Conservation (phyloP, 2,329 filamentous ascomycete genomes). For the Fusarium liriodendri region DNA sequence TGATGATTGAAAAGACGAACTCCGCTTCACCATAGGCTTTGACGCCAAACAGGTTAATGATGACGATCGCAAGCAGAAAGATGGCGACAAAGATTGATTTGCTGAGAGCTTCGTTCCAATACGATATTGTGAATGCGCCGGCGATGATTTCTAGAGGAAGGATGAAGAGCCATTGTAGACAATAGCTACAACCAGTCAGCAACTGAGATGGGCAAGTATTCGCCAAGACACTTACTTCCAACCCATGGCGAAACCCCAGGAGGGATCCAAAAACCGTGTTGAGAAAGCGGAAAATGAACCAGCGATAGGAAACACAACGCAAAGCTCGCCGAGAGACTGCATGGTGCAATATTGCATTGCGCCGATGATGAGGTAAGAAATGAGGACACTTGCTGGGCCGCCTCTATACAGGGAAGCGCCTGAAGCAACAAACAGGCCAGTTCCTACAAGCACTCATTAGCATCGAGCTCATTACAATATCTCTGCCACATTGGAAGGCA, state of each 20-base stretch:
- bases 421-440: conserved; percentile 88
- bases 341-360: conserved; percentile 92
- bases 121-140: conserved; percentile 84
- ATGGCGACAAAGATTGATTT: conserved; percentile 84
- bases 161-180: conserved; percentile 86
- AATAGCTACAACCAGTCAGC: conserved; percentile 68
- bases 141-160: conserved; percentile 89
- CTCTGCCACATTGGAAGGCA: neutral
- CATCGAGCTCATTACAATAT: neutral
- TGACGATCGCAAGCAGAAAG: conserved; percentile 80
- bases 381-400: conserved; percentile 80
- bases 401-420: conserved; percentile 78
- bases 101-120: conserved; percentile 75
- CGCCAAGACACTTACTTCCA: conserved; percentile 77
- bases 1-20: conserved; percentile 87
- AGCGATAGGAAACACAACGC: conserved; percentile 89
- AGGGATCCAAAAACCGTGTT: conserved; percentile 92
- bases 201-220: too few species aligned
- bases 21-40: conserved; percentile 91
- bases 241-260: conserved; percentile 95
- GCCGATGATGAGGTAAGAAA: conserved; percentile 82
- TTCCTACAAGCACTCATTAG: conserved; percentile 60
- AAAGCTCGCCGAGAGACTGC: conserved; percentile 90
- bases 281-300: conserved; percentile 94
- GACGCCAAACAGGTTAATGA: conserved; percentile 89